Conservation (phyloP, 2,329 filamentous ascomycete genomes). For the Sclerotinia nivalis region DNA sequence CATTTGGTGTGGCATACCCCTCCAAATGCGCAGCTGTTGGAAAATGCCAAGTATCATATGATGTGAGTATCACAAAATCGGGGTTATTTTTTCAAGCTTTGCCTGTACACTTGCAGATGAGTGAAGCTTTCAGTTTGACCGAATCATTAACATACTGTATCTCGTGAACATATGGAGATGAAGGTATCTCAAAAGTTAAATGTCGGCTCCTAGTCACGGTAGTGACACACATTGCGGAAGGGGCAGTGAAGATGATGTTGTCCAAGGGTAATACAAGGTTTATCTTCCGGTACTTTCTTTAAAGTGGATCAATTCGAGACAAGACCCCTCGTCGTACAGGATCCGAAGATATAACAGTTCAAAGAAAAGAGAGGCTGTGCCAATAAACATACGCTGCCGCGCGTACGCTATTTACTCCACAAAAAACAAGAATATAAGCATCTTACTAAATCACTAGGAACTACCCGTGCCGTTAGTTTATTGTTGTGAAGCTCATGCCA, state of each 20-base stretch:
- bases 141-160: not conserved
- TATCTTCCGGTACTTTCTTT: conserved; percentile 12
- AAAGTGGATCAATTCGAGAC: conserved; percentile 2
- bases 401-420: conserved; percentile 10
- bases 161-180: not conserved
- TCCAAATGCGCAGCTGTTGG: conserved; percentile 6
- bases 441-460: not conserved
- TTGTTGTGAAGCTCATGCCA: conserved; percentile 13
- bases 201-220: not conserved
- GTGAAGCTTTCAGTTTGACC: not conserved
- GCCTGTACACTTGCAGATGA: not conserved
- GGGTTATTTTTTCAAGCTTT: not conserved
- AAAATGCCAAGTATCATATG: conserved; percentile 15
- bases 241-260: conserved; percentile 12
- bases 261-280: not conserved
- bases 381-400: conserved; percentile 4
- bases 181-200: not conserved
- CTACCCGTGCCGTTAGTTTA: conserved; percentile 6
- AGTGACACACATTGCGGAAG: not conserved
- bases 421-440: conserved; percentile 8
- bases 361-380: conserved; percentile 8
- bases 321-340: conserved; percentile 7
- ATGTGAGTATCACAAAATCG: not conserved
- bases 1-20: not conserved
- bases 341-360: not conserved